These are phyloP conservation scores for Phytophthora ohioensis DNA, from an alignment of 352 stramenopile genomes.

Conservation along the genomic window DNA sequence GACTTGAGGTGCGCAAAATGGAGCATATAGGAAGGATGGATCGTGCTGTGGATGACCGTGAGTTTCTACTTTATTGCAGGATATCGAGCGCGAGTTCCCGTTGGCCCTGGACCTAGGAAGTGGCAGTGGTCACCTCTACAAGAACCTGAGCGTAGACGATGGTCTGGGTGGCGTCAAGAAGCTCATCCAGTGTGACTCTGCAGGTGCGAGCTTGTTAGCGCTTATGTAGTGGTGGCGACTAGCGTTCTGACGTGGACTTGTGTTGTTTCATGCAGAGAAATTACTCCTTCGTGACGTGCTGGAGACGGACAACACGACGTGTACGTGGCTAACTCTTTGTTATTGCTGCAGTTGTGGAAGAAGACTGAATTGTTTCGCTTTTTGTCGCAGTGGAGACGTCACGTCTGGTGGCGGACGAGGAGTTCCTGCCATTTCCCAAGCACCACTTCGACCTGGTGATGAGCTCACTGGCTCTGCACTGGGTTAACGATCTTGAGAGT, in stretches of 20 bases:
- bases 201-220: constrained; percentile 41
- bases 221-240: neutral
- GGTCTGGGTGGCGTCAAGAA: constrained; percentile 78
- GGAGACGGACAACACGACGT: constrained; percentile 33
- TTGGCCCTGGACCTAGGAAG: constrained; percentile 82
- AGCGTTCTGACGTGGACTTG: constrained; percentile 5
- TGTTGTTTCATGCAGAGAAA: constrained; percentile 51
- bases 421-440: constrained; percentile 95
- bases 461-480: constrained; percentile 95
- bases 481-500: constrained; percentile 96
- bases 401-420: constrained; percentile 91
- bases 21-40: neutral
- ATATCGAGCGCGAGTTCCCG: constrained; percentile 86
- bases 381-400: constrained; percentile 65
- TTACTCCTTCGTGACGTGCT: constrained; percentile 73
- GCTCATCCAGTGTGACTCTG: constrained; percentile 82
- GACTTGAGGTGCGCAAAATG: constrained; percentile 59
- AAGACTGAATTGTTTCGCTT: constrained; percentile 5
- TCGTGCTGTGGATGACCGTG: neutral
- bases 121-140: constrained; percentile 86
- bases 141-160: constrained; percentile 77
- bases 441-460: constrained; percentile 97
- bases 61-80: constrained; percentile 36
- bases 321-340: constrained; percentile 21
- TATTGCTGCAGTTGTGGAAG: neutral